Base-by-base conservation (phyloP, 1,139 yeast species). In the Blastobotrys proliferans region DNA sequence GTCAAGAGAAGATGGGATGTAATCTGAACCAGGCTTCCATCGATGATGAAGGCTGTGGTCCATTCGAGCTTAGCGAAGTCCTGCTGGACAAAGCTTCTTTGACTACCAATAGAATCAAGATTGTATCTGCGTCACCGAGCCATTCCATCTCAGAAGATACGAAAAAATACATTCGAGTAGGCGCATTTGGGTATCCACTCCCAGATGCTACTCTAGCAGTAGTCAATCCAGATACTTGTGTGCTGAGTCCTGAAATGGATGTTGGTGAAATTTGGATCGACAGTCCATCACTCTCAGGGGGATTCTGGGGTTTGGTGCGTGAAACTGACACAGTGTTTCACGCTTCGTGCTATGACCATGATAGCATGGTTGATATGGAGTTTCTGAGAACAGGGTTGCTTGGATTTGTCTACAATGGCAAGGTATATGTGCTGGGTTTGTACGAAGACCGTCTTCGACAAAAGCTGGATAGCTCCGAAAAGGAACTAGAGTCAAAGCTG, bases 221-320 rank as follows among this genome's bases (percentile, higher is more conserved):
- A 27, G 97, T 92, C 0, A 88, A 94, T 58, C 97, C 98, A 0
- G 98, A 94, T 51, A 83, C 86, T 48, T 74, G 81, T 25, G 64
- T 77, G 4, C 66, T 87, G 16, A 81, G 85, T 3, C 74, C 77
- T 2, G 77, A 73, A 37, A 78, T 86, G 54, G 90, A 84, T 51
- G 83, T 94, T n/a, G 98, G 98, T 18, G 99, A 92, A 61, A 83
- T 92, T 26, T 94, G 98, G 98, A 85, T 92, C 18, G 95, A 87
- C 58, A 80, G 90, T 47, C 94, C 92, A 2, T 83, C 94, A 47
- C 67, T 87, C 5, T 80, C 92, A 4, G 95, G 95, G 6, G 95
- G 95, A 0, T 86, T 84, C 57, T 87, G 87, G 80, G 92, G 87
- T 0, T 65, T 83, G 35, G 71, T 72, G 1, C 69, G 72, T 11